phyloP scores from a whole-genome alignment of 495 filamentous ascomycete genomes.

The Friedmanniomyces endolithicus region DNA sequence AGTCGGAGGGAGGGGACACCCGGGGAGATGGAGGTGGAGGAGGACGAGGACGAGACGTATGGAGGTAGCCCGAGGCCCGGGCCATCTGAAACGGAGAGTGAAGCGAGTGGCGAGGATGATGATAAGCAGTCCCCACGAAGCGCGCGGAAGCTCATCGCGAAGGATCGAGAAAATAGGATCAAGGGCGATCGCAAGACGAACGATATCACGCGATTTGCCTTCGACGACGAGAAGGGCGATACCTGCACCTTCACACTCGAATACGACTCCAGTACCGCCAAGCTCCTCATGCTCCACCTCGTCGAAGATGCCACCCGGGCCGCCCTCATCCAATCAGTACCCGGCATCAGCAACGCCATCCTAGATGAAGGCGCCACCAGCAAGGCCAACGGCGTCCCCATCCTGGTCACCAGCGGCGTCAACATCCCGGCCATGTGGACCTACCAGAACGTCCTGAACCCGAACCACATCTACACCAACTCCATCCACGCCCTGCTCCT shows the following conservation, averaged over 20 bases:
- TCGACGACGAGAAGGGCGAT: conserved; percentile 59
- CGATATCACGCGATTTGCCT: conserved; percentile 63
- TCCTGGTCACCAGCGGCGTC: conserved; percentile 69
- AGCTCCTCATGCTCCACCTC: conserved; percentile 82
- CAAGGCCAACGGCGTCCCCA: conserved; percentile 40
- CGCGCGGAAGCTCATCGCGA: conserved; percentile 33
- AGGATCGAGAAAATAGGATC: conserved; percentile 52
- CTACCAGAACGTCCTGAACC: conserved; percentile 60
- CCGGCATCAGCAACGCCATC: conserved; percentile 56
- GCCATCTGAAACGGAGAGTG: conserved; percentile 23
- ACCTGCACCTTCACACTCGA: conserved; percentile 74
- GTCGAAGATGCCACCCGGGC: conserved; percentile 64
- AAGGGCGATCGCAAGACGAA: conserved; percentile 41
- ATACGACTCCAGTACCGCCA: conserved; percentile 68
- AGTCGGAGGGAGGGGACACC: conserved; percentile 42
- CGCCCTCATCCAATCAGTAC: conserved; percentile 78
- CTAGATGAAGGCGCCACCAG: conserved; percentile 44
- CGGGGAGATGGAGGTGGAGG: conserved; percentile 18
- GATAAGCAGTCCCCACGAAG: conserved; percentile 46
- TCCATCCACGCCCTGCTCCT: conserved; percentile 73
- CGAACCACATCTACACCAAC: conserved; percentile 79
- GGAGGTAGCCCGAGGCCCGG: conserved; percentile 17
- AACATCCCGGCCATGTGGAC: conserved; percentile 85
- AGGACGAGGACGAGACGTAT: conserved; percentile 21
- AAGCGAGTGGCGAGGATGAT: conserved; percentile 33